phyloP scores from a whole-genome alignment of 352 stramenopile species.

The Phytophthora ohioensis region DNA sequence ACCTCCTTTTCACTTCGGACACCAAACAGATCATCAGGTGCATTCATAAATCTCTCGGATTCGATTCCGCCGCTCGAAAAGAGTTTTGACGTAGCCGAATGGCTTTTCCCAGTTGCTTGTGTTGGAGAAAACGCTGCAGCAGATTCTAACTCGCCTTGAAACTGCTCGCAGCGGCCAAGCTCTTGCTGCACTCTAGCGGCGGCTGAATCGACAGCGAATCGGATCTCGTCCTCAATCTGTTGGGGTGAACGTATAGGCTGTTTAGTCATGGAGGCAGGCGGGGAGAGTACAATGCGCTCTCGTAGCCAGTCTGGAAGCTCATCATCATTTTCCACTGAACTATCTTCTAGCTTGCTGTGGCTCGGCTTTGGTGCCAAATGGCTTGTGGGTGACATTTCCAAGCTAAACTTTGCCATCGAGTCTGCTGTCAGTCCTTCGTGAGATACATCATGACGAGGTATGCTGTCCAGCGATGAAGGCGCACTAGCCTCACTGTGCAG shows the following conservation, averaged over 20 bases:
- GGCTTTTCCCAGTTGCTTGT: slow-evolving; percentile 1
- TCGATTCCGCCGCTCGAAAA: slow-evolving; percentile 13
- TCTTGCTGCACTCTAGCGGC: slow-evolving; percentile 49
- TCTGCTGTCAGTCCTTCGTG: slow-evolving; percentile 8
- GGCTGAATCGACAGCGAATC: slow-evolving; percentile 59
- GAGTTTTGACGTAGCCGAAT: slow-evolving; percentile 19
- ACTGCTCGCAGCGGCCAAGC: slow-evolving; percentile 47
- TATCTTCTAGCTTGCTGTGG: slow-evolving; percentile 12
- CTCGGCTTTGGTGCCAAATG: slow-evolving; percentile 3
- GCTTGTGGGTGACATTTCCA: slow-evolving; percentile 1
- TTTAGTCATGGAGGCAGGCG: slow-evolving; percentile 25
- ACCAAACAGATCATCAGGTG: slow-evolving; percentile 2
- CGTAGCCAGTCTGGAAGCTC: slow-evolving; percentile 42
- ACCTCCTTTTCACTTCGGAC: slow-evolving; percentile 5
- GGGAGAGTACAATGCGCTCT: slow-evolving; percentile 20
- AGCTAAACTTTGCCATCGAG: slow-evolving; percentile 3
- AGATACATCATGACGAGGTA: slow-evolving; percentile 14
- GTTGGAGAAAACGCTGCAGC: slow-evolving; percentile 21
- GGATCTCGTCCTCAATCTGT: slow-evolving; percentile 73
- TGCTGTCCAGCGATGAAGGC: slow-evolving; percentile 18
- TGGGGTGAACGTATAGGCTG: slow-evolving; percentile 44
- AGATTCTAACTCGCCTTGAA: slow-evolving; percentile 45
- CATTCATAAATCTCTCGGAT: neutral
- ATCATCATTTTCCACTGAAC: slow-evolving; percentile 16
- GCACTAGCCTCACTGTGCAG: slow-evolving; percentile 25